Evolutionary conservation across 139 green algal species (phyloP), one percentile per base, ranked within the genome.

Genomic region (Zygnema cylindricum): DNA sequence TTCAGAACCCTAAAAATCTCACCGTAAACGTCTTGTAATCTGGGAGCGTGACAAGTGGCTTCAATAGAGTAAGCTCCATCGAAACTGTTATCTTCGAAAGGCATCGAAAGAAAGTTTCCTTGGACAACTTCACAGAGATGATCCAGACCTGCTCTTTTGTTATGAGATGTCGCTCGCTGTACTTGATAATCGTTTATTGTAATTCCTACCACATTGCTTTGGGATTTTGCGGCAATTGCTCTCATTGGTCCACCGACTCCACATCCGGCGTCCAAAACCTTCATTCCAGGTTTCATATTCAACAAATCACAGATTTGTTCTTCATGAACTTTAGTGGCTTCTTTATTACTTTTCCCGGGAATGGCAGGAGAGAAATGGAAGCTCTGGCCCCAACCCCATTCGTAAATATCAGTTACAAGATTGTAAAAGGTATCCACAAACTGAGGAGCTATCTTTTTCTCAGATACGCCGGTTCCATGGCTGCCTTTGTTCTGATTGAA

Each of bases 171-270:
- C 33, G 76, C 77, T 22, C 95, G 87, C 92, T 96, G 90, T 0
- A 99, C 96, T 93, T 98, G 96, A 91, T 99, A 99, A 77, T 97
- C 93, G 85, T 98, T 99, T 93, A 99, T 99, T 43, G 97, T 99
- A 90, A 99, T 95, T 88, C 97, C 98, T 7, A 94, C 96, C 1
- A 99, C 96, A 36, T 98, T 93, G 0, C 95, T 95, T 0, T 96
- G 95, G 49, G 79, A 91, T 42, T 89, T 88, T 0, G 91, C 89
- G 0, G 97, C 97, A 41, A 99, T 96, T 0, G 94, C 98, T 69
- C 97, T 94, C 96, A 99, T 98, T 0, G 98, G 98, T 0, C 98
- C 98, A 3, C 98, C 98, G 33, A 99, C 97, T 69, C 98, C 98
- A 91, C 98, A 99, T 40, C 98, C 98, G 25, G 95, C 94, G 87